Percentiles rank a stretch among this genome's conserved stretches.
Evolutionary conservation across 148 eudicot genomes (phyloP).

Genomic region (Nyssa sinensis): DNA sequence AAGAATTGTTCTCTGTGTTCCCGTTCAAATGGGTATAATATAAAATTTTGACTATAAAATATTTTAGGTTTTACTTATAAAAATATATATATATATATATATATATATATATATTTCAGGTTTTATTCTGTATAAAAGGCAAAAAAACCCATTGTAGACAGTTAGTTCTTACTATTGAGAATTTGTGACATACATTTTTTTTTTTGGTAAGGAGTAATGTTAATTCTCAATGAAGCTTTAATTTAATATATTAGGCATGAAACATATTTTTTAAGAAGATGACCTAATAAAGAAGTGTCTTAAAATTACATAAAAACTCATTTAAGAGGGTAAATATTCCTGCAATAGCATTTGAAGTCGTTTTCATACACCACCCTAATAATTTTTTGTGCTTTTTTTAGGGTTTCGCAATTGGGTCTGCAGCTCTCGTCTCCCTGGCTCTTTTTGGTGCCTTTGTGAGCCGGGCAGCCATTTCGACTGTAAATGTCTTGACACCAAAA

Average conservation of each 20-base stretch:
- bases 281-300: background rate
- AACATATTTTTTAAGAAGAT: background rate
- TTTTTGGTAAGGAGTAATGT: no score
- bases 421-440: slow-evolving; percentile 57
- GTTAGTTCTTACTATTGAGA: no score
- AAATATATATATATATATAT: no score
- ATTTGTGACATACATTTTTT: no score
- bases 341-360: background rate
- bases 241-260: background rate
- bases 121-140: no score
- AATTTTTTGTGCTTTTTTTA: slow-evolving; percentile 4
- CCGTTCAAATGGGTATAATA: no score
- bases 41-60: no score
- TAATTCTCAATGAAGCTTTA: background rate
- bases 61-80: no score
- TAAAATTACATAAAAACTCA: no score
- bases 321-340: background rate
- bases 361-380: background rate
- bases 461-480: slow-evolving; percentile 40
- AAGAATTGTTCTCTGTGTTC: no score
- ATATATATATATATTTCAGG: no score
- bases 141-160: no score
- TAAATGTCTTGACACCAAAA: slow-evolving; percentile 62
- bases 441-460: slow-evolving; percentile 62
- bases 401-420: slow-evolving; percentile 69